Conservation (phyloP, 768 basidiomycete genomes). For the Coprinellus micaceus region DNA sequence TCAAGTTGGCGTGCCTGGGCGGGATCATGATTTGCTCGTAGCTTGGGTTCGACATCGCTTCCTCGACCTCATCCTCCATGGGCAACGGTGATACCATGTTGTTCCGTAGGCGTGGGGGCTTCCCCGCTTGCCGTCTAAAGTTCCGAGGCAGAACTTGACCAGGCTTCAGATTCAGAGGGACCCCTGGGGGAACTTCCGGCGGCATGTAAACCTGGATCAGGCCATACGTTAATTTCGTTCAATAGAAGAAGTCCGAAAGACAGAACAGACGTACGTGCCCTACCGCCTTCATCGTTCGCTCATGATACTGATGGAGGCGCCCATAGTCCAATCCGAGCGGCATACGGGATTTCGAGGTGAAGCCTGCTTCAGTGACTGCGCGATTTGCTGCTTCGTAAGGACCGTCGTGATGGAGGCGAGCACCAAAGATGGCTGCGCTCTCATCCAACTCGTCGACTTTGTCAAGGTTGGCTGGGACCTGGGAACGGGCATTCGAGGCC, state of each 20-base stretch:
- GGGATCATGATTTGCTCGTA: not conserved
- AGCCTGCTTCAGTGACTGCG: slow-evolving; percentile 17
- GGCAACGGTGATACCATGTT: slow-evolving; percentile 6
- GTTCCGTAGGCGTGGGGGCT: slow-evolving; percentile 14
- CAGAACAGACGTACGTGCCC: slow-evolving; percentile 19
- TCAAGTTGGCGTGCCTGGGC: slow-evolving; percentile 8
- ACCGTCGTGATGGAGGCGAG: slow-evolving; percentile 61
- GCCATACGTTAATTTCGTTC: too few relatives aligned
- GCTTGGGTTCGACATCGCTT: not conserved
- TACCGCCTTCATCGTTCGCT: slow-evolving; percentile 19
- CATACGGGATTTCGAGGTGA: slow-evolving; percentile 13
- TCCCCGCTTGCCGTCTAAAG: slow-evolving; percentile 18
- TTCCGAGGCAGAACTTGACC: slow-evolving; percentile 54
- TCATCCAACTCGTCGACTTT: slow-evolving; percentile 78
- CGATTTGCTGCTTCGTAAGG: slow-evolving; percentile 63
- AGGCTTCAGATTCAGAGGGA: slow-evolving; percentile 49
- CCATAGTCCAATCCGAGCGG: slow-evolving; percentile 22
- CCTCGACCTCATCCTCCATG: not conserved
- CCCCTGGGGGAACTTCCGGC: slow-evolving; percentile 34
- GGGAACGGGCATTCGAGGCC: not conserved
- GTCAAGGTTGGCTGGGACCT: slow-evolving; percentile 42
- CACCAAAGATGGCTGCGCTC: slow-evolving; percentile 64
- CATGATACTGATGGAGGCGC: slow-evolving; percentile 16
- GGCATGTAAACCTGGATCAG: slow-evolving; percentile 27
- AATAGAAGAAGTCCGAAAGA: not conserved